Evolutionary conservation across 805 yeast species (phyloP).

Genomic region (Millerozyma miso): DNA sequence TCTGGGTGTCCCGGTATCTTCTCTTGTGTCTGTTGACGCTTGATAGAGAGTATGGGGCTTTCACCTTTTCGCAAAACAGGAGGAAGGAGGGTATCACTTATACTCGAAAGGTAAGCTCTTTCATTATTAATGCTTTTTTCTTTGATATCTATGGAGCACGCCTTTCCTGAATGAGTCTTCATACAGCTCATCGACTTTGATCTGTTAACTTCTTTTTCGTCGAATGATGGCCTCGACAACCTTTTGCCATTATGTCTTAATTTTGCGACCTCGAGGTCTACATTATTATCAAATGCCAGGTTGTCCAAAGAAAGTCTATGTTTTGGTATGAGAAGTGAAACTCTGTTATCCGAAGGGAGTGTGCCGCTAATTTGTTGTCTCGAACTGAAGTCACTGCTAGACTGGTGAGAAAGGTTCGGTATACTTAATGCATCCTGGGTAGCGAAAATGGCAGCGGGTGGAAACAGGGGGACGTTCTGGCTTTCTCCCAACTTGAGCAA

Average conservation of each 20-base stretch:
- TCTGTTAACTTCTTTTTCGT: constrained; percentile 13
- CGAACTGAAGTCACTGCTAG: not conserved
- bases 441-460: not conserved
- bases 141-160: constrained; percentile 1
- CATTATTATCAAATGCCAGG: not conserved
- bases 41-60: constrained; percentile 25
- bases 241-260: not conserved
- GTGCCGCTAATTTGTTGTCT: not conserved
- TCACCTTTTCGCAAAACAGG: constrained; percentile 30
- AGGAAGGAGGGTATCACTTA: constrained; percentile 29
- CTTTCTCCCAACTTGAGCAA: not conserved
- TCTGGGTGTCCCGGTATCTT: not conserved
- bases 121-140: constrained; percentile 25
- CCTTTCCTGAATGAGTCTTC: constrained; percentile 6
- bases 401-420: not conserved
- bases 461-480: not conserved
- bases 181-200: constrained; percentile 23
- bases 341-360: not conserved
- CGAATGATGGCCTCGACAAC: not conserved
- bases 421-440: not conserved
- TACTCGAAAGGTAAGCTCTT: constrained; percentile 21
- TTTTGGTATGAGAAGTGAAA: not conserved
- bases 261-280: not conserved
- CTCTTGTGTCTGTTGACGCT: constrained; percentile 13
- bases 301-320: not conserved